Evolutionary conservation across 768 basidiomycete genomes (phyloP).

Genomic region (Amanita brunnescens): DNA sequence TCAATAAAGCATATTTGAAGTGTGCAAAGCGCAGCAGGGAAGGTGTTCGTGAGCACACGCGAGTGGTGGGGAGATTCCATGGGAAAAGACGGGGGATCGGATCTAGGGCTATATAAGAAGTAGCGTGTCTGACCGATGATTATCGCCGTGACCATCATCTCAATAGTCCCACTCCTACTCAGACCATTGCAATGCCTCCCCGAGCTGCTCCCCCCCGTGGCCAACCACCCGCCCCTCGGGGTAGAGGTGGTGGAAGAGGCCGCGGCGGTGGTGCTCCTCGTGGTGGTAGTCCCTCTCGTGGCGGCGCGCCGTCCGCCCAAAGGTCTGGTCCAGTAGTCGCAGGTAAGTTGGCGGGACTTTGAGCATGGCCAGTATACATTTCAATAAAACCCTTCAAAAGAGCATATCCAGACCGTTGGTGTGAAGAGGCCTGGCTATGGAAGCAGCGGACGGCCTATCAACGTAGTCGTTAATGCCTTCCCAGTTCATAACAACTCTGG

Average conservation of each 20-base stretch:
- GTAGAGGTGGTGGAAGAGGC: constrained; percentile 6
- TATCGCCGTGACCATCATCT: not conserved
- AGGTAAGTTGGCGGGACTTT: constrained; percentile 11
- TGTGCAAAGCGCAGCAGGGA: not conserved
- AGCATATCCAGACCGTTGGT: constrained; percentile 40
- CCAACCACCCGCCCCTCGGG: not conserved
- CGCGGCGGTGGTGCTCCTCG: not conserved
- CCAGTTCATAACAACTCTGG: constrained; percentile 35
- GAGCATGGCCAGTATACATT: not conserved
- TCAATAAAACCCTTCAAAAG: constrained; percentile 12
- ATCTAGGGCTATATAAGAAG: not conserved
- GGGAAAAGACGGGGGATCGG: not conserved
- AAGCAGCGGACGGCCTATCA: constrained; percentile 33
- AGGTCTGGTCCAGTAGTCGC: constrained; percentile 13
- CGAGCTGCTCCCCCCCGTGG: constrained; percentile 12
- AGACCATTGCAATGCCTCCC: constrained; percentile 5
- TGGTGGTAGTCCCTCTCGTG: too few species aligned
- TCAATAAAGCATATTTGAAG: not conserved
- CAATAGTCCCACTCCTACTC: not conserved
- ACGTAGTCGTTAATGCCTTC: constrained; percentile 43
- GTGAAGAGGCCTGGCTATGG: constrained; percentile 55
- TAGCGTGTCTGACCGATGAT: not conserved
- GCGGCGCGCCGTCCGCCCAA: constrained; percentile 7
- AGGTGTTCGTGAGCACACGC: not conserved
- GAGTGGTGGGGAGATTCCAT: not conserved